Evolutionary conservation across 1,284 basidiomycete species (phyloP).

Genomic region (Apiotrichum mycotoxinovorans): DNA sequence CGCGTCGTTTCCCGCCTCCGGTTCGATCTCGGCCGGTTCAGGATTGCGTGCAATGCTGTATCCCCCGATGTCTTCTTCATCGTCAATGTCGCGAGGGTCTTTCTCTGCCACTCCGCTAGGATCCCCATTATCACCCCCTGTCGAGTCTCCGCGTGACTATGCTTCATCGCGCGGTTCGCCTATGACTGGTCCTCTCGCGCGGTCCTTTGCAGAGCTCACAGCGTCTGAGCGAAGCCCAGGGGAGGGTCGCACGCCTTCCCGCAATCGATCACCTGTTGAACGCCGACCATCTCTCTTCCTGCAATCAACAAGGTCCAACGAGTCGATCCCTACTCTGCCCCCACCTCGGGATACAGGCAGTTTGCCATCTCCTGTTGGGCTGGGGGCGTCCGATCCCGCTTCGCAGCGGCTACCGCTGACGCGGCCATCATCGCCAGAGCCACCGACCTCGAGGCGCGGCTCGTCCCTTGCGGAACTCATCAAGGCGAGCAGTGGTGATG

Average conservation of each 20-base stretch:
- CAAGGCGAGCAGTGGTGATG: constrained; percentile 39
- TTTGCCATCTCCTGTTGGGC: background rate
- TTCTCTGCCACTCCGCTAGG: constrained; percentile 21
- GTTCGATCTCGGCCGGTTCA: constrained; percentile 12
- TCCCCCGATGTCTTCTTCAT: constrained; percentile 24
- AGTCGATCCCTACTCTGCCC: constrained; percentile 11
- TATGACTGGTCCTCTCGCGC: constrained; percentile 35
- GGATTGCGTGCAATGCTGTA: constrained; percentile 26
- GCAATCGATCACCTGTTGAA: constrained; percentile 14
- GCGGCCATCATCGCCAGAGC: constrained; percentile 30
- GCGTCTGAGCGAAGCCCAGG: constrained; percentile 24
- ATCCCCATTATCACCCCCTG: constrained; percentile 13
- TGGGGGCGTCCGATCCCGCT: background rate
- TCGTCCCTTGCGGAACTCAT: constrained; percentile 42
- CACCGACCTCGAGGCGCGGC: constrained; percentile 18
- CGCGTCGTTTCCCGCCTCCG: constrained; percentile 35
- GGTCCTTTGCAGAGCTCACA: constrained; percentile 39
- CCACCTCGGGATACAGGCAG: background rate
- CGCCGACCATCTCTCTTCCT: constrained; percentile 21
- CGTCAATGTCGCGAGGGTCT: constrained; percentile 25
- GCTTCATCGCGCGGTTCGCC: constrained; percentile 31
- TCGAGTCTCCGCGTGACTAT: constrained; percentile 15
- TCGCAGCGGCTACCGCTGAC: constrained; percentile 19
- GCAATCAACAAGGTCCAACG: constrained; percentile 6
- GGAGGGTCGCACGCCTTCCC: constrained; percentile 9